Evolutionary conservation across 1,284 basidiomycete genomes (phyloP).

Genomic region (Tremellales sp.): DNA sequence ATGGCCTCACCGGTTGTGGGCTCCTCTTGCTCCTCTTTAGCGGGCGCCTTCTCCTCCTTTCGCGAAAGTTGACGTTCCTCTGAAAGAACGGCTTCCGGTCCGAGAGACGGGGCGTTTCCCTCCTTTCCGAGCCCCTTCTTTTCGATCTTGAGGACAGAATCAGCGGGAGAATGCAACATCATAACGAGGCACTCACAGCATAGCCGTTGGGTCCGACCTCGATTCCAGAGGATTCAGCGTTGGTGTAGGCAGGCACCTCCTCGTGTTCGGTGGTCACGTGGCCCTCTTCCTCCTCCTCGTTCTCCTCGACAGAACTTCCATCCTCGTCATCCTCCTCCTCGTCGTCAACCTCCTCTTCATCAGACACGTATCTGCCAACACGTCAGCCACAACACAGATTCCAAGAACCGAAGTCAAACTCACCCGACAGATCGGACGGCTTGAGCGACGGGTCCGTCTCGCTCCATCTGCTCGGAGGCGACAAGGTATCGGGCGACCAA

Average conservation of each 20-base stretch:
- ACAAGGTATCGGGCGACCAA: slow-evolving; percentile 93
- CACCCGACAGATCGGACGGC: slow-evolving; percentile 88
- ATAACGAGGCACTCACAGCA: slow-evolving; percentile 54
- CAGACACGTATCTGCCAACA: slow-evolving; percentile 45
- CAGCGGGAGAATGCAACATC: background rate
- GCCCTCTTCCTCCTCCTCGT: slow-evolving; percentile 49
- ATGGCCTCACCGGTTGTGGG: slow-evolving; percentile 44
- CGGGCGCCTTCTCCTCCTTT: slow-evolving; percentile 46
- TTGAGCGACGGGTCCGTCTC: slow-evolving; percentile 86
- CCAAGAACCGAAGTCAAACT: slow-evolving; percentile 32
- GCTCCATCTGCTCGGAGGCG: slow-evolving; percentile 88
- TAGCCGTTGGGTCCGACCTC: slow-evolving; percentile 66
- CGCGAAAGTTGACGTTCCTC: slow-evolving; percentile 31
- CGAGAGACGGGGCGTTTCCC: slow-evolving; percentile 29
- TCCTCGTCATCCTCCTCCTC: slow-evolving; percentile 62
- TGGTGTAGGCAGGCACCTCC: slow-evolving; percentile 49
- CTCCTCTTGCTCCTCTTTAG: slow-evolving; percentile 35
- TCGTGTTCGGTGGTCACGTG: slow-evolving; percentile 38
- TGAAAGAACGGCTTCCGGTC: slow-evolving; percentile 24
- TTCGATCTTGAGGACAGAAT: slow-evolving; percentile 6
- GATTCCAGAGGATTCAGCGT: slow-evolving; percentile 47
- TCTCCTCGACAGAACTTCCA: slow-evolving; percentile 36
- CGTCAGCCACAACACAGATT: slow-evolving; percentile 5
- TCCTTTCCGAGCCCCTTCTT: slow-evolving; percentile 49
- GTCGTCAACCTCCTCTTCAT: slow-evolving; percentile 75